These are phyloP conservation scores for Detonula confervacea DNA, from an alignment of 352 stramenopile genomes.

Conservation along the genomic window DNA sequence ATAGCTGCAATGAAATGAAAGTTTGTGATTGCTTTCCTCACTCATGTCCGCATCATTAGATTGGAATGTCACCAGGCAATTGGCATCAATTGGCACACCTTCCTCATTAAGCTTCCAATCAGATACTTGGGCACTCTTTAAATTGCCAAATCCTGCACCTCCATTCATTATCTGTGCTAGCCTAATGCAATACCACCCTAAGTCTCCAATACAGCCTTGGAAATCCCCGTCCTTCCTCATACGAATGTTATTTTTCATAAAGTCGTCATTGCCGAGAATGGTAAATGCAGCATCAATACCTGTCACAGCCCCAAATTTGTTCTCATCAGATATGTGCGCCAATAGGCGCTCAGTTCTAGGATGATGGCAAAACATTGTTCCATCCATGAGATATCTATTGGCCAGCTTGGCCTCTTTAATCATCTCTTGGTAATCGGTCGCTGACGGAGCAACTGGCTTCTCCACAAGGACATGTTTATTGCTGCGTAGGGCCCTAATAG, in stretches of 20 bases:
- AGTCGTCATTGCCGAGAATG: conserved; percentile 66
- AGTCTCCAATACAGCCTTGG: conserved; percentile 79
- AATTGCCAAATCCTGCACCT: conserved; percentile 15
- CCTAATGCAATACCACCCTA: conserved; percentile 80
- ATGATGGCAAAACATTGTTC: conserved; percentile 85
- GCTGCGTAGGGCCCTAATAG: conserved; percentile 61
- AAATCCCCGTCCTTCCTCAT: conserved; percentile 55
- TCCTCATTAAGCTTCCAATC: conserved; percentile 52
- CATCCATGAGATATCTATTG: conserved; percentile 73
- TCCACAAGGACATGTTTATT: conserved; percentile 84
- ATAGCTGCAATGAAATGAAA: no score
- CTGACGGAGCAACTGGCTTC: conserved; percentile 75
- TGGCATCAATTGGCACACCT: conserved; percentile 68
- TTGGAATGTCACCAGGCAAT: no score
- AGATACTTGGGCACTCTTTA: conserved; percentile 35
- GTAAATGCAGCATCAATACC: conserved; percentile 52
- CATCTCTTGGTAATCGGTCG: conserved; percentile 65
- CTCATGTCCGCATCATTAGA: no score
- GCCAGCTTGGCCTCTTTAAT: conserved; percentile 59
- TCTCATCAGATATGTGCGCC: conserved; percentile 18
- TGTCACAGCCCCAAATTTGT: conserved; percentile 58
- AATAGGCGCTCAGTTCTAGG: conserved; percentile 59
- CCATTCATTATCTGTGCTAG: conserved; percentile 68
- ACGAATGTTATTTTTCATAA: conserved; percentile 66
- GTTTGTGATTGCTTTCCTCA: no score